Evolutionary conservation across 2,329 filamentous ascomycete genomes (phyloP).

Genomic region (Colletotrichum echinochloae): DNA sequence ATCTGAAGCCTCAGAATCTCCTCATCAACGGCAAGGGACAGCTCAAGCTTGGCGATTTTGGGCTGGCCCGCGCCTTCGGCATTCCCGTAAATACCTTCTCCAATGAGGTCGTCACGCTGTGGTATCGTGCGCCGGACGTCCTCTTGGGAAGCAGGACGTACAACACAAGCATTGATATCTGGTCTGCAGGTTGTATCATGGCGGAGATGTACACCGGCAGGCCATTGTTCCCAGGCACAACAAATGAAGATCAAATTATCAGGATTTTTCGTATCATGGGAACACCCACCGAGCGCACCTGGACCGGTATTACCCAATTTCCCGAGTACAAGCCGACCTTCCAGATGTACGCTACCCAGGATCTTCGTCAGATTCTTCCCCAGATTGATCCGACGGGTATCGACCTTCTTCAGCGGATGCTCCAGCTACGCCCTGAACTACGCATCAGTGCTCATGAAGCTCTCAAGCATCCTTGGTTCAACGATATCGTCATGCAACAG

Average conservation of each 20-base stretch:
- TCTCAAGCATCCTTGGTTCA: conserved; percentile 93
- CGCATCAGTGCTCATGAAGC: conserved; percentile 90
- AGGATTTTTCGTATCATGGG: conserved; percentile 99
- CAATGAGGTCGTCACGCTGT: conserved; percentile 96
- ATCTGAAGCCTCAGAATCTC: conserved; percentile 95
- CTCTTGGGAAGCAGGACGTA: conserved; percentile 94
- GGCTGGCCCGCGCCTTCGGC: conserved; percentile 91
- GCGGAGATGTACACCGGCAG: conserved; percentile 98
- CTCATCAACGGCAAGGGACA: conserved; percentile 93
- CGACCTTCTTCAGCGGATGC: conserved; percentile 88
- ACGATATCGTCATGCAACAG: conserved; percentile 73
- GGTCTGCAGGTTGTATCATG: conserved; percentile 99
- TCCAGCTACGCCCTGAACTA: conserved; percentile 92
- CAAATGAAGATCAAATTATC: conserved; percentile 96
- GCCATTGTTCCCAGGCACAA: conserved; percentile 95
- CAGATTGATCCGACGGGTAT: conserved; percentile 91
- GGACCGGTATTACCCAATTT: conserved; percentile 94
- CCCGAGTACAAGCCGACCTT: conserved; percentile 98
- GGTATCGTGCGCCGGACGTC: conserved; percentile 97
- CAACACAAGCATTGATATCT: conserved; percentile 99
- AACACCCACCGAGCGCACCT: conserved; percentile 92
- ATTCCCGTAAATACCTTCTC: conserved; percentile 99
- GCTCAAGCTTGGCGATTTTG: conserved; percentile 94
- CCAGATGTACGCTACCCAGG: conserved; percentile 93
- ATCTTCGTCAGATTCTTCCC: conserved; percentile 86